Evolutionary conservation across 2,329 filamentous ascomycete genomes (phyloP).

Genomic region (Aspergillus sojae): DNA sequence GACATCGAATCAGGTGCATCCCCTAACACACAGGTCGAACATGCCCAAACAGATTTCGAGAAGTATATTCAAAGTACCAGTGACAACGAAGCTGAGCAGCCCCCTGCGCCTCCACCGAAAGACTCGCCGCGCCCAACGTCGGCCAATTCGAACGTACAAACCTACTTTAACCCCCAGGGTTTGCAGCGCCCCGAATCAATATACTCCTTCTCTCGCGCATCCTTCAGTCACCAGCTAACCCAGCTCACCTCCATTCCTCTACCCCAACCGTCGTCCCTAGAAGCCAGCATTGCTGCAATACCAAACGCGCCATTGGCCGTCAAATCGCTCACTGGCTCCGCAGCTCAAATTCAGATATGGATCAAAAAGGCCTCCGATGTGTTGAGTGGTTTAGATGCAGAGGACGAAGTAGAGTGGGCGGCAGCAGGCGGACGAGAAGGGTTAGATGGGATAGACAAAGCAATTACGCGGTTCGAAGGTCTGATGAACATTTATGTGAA

Average conservation of each 20-base stretch:
- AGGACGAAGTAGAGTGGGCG: constrained; percentile 97
- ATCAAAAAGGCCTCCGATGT: constrained; percentile 91
- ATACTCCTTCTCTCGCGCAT: constrained; percentile 88
- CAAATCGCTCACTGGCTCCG: constrained; percentile 79
- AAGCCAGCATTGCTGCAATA: constrained; percentile 80
- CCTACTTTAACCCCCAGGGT: constrained; percentile 48
- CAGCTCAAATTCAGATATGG: constrained; percentile 92
- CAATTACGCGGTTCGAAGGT: constrained; percentile 82
- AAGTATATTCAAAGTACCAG: constrained; percentile 45
- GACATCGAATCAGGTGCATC: constrained; percentile 18
- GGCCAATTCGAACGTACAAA: constrained; percentile 37
- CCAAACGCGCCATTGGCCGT: constrained; percentile 82
- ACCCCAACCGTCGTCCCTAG: constrained; percentile 81
- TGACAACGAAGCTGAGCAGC: constrained; percentile 33
- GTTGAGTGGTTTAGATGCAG: constrained; percentile 83
- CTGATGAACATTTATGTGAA: constrained; percentile 90
- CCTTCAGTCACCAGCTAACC: constrained; percentile 89
- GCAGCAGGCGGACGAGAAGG: constrained; percentile 73
- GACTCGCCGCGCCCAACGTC: constrained; percentile 32
- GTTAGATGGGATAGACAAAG: constrained; percentile 60
- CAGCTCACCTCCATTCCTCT: constrained; percentile 89
- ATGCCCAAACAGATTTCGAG: constrained; percentile 43
- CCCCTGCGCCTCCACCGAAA: constrained; percentile 41
- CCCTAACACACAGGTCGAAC: constrained; percentile 16
- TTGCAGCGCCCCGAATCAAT: constrained; percentile 77